Conservation (phyloP, 2,329 filamentous ascomycete genomes). For the Tolypocladium sp. region DNA sequence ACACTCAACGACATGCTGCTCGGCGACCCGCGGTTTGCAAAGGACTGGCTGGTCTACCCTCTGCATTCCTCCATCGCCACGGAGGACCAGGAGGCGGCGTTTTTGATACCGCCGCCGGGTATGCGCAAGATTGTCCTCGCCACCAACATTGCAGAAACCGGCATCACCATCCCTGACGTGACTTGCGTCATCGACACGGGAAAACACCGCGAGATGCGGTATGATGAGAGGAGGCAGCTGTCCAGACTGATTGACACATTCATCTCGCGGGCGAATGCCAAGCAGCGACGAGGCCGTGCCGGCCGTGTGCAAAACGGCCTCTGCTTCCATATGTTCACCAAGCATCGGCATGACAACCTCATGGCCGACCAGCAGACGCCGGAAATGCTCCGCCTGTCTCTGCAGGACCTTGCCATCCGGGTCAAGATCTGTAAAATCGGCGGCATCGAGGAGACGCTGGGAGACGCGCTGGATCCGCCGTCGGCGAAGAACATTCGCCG, state of each 20-base stretch:
- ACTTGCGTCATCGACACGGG: conserved; percentile 95
- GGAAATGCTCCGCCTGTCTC: conserved; percentile 86
- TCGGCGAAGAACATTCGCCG: conserved; percentile 86
- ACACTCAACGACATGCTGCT: conserved; percentile 78
- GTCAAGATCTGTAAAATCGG: conserved; percentile 97
- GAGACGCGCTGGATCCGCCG: conserved; percentile 82
- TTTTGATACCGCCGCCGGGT: conserved; percentile 73
- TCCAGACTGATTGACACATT: conserved; percentile 90
- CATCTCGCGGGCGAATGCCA: conserved; percentile 90
- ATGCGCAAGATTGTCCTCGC: conserved; percentile 89
- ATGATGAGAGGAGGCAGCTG: conserved; percentile 85
- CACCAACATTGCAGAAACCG: conserved; percentile 97
- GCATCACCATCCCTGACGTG: conserved; percentile 96
- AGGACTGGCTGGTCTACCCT: conserved; percentile 77
- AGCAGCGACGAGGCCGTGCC: conserved; percentile 86
- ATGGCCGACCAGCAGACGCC: conserved; percentile 92
- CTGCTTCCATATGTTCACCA: conserved; percentile 94
- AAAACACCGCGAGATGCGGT: conserved; percentile 95
- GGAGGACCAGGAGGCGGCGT: conserved; percentile 92
- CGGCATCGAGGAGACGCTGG: conserved; percentile 81
- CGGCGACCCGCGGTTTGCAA: conserved; percentile 65
- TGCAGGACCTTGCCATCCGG: conserved; percentile 90
- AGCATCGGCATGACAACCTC: conserved; percentile 71
- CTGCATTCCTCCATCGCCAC: conserved; percentile 92
- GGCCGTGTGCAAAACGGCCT: conserved; percentile 91